A percentile compares a stretch with the other conserved stretches of the same genome.
These are phyloP conservation scores for Boletellus ananiceps DNA, from an alignment of 768 basidiomycete genomes.

Conservation along the genomic window DNA sequence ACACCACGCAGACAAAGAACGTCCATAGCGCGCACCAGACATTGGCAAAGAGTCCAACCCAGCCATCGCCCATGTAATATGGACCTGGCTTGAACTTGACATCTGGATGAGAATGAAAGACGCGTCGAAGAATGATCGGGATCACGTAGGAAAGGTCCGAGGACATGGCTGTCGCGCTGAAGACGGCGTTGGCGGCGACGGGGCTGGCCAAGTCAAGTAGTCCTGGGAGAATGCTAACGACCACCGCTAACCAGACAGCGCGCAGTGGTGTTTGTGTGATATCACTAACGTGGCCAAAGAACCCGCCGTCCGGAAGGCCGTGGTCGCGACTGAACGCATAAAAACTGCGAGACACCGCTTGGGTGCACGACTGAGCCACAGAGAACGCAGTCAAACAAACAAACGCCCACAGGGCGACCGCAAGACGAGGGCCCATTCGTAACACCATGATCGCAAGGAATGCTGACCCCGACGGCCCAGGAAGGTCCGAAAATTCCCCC, in stretches of 20 bases:
- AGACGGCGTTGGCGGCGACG: constrained; percentile 52
- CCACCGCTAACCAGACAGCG: constrained; percentile 50
- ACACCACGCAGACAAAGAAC: constrained; percentile 42
- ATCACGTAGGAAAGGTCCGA: constrained; percentile 53
- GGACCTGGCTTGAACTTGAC: constrained; percentile 56
- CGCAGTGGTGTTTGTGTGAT: constrained; percentile 51
- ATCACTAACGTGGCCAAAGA: constrained; percentile 46
- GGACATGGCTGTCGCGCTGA: constrained; percentile 50
- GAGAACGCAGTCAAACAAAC: constrained; percentile 63
- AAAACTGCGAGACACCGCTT: constrained; percentile 54
- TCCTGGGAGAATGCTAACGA: constrained; percentile 40
- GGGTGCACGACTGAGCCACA: constrained; percentile 46
- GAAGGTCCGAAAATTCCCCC: constrained; percentile 44
- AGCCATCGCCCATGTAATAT: constrained; percentile 53
- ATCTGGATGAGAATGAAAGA: constrained; percentile 51
- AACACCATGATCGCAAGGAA: constrained; percentile 55
- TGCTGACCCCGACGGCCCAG: constrained; percentile 49
- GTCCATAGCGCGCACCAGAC: constrained; percentile 45
- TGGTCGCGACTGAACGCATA: constrained; percentile 55
- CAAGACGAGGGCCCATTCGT: constrained; percentile 47
- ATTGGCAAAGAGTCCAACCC: constrained; percentile 42
- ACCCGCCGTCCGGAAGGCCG: constrained; percentile 53
- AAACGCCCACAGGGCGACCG: constrained; percentile 53
- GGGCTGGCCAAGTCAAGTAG: constrained; percentile 50
- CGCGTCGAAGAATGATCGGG: constrained; percentile 49